Base-by-base conservation (phyloP, 2,329 filamentous ascomycete species). In the Aspergillus unguis region DNA sequence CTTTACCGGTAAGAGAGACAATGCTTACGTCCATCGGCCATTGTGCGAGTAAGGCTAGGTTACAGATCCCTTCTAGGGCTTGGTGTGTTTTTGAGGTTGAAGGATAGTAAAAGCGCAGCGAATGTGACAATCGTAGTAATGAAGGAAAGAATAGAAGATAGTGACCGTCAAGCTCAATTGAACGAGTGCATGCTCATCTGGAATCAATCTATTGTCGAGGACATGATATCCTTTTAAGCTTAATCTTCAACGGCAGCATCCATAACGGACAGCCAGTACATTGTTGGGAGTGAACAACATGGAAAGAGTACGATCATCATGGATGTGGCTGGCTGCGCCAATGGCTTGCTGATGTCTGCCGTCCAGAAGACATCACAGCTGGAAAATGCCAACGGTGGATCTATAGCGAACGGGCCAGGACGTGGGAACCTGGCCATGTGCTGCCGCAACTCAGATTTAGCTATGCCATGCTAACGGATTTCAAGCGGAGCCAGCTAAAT, bases 21-120 rank as follows among this genome's bases (percentile, higher is more conserved):
- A 28, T 48, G 61, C 79, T 73, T 73, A 84, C 80, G 72, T 72
- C 79, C 80, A 72, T 83, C 80, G 57, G 80, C 75, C 80, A 83
- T 83, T 60, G 59, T 38, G 17, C 17, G 17, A 17, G 17, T 17
- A 17, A 17, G 17, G 17, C 17, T 17, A 17, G 17, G 17, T 17
- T 17, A 17, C 17, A 17, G 17, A 17, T 17, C 17, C 17, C 17
- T 17, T 17, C 17, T 17, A 17, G 17, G 11, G 4, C 8, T 6
- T 38, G n/a, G 5, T 38, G 36, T 23, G 6, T 7, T n/a, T 4
- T 33, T 11, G 41, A 32, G 11, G 42, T 50, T 2, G 33, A 54
- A 46, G 43, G 43, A 47, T 6, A 17, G 6, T n/a, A 26, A 26
- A 52, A 33, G 27, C 23, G 28, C 23, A 31, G n/a, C 23, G n/a